phyloP scores from a whole-genome alignment of 345 rosid genomes.

The Salix udensis region DNA sequence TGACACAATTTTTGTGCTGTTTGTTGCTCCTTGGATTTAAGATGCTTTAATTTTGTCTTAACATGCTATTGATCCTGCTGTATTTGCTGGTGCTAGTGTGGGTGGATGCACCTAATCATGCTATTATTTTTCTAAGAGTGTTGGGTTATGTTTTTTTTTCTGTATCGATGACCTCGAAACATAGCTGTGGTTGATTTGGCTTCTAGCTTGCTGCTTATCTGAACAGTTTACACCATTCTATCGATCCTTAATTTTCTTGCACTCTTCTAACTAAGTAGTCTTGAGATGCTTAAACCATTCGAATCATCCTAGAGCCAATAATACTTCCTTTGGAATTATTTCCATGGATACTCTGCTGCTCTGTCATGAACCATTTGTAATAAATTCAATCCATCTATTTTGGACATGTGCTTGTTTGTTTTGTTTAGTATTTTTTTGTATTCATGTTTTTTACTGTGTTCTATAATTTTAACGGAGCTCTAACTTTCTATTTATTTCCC shows the following conservation, averaged over 20 bases:
- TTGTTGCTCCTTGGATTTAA: constrained; percentile 4
- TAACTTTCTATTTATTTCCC: constrained; percentile 4
- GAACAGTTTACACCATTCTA: not conserved
- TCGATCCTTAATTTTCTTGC: not conserved
- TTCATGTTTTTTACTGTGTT: not conserved
- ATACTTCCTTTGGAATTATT: not conserved
- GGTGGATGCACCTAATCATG: not conserved
- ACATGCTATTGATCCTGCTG: not conserved
- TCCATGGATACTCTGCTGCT: not conserved
- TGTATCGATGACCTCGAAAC: not conserved
- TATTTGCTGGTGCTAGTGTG: not conserved
- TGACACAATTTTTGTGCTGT: not conserved
- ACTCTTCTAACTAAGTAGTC: not conserved
- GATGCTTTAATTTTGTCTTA: not conserved
- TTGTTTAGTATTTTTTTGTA: not conserved
- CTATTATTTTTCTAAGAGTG: not conserved
- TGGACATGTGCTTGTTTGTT: constrained; percentile 1
- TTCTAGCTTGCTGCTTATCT: not conserved
- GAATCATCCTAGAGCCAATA: not conserved
- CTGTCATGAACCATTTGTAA: too few relatives aligned
- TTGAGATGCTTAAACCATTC: not conserved
- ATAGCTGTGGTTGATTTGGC: not conserved
- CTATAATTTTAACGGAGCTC: constrained; percentile 4
- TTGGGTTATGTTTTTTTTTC: not conserved
- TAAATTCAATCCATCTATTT: constrained; percentile 8